phyloP scores from a whole-genome alignment of 1,284 basidiomycete genomes.

The Stereum hirsutum region DNA sequence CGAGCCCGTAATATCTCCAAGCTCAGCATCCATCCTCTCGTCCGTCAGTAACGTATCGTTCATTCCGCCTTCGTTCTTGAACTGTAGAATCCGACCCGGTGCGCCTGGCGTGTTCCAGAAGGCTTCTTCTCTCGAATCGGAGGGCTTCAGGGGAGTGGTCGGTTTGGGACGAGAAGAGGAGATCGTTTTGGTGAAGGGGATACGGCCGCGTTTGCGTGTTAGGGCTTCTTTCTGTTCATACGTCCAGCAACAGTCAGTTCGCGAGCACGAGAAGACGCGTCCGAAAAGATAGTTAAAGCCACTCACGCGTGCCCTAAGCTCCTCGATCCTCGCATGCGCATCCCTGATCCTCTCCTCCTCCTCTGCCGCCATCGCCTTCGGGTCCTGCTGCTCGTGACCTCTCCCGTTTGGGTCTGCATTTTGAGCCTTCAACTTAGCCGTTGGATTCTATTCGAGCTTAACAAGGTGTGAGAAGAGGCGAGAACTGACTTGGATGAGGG shows the following conservation, averaged over 20 bases:
- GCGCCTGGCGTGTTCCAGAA: constrained; percentile 55
- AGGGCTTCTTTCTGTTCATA: constrained; percentile 37
- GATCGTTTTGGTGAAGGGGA: constrained; percentile 6
- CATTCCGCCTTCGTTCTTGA: too few relatives aligned
- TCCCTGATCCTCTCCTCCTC: constrained; percentile 52
- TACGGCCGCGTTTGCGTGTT: constrained; percentile 16
- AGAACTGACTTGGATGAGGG: constrained; percentile 43
- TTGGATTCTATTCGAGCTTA: constrained; percentile 11
- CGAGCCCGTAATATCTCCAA: constrained; percentile 38
- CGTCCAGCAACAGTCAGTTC: too few relatives aligned
- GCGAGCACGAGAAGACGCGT: background rate
- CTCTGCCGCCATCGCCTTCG: constrained; percentile 34
- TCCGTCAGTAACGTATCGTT: constrained; percentile 55
- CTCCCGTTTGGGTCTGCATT: constrained; percentile 22
- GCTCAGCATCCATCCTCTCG: constrained; percentile 47
- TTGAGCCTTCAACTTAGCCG: constrained; percentile 22
- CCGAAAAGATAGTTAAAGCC: background rate
- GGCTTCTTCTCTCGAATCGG: constrained; percentile 35
- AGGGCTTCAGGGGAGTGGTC: constrained; percentile 14
- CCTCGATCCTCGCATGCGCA: constrained; percentile 40
- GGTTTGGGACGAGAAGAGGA: constrained; percentile 13
- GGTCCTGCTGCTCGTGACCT: constrained; percentile 22
- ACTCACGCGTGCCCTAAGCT: constrained; percentile 42
- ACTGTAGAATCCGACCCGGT: constrained; percentile 45
- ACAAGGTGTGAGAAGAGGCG: background rate